Evolutionary conservation across 495 filamentous ascomycete genomes (phyloP), one percentile per base, ranked within the genome.

Genomic region (Choiromyces venosus): DNA sequence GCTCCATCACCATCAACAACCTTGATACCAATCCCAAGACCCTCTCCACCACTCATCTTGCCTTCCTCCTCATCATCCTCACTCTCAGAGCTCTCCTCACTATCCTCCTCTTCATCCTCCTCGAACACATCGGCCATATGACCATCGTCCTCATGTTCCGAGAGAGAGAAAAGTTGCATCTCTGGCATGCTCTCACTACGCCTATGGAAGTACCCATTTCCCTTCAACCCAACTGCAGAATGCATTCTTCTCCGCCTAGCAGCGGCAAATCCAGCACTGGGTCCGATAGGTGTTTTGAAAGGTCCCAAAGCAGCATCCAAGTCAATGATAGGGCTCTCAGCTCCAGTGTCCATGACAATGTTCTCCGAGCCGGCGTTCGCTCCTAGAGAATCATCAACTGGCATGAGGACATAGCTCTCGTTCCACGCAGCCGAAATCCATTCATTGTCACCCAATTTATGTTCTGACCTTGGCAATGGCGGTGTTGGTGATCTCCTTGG

Each of bases 221-320:
- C 90, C 70, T 90, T 91, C 80, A 89, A 83, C 4, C 87, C 86
- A 67, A 91, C 92, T 80, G 93, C 92, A 78, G 94, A 97, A 83
- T 99, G 96, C 85, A 99, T 89, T 73, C 91, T 88, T 76, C 90
- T 90, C 71, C 90, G 91, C 67, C 88, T 86, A 25, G 86, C 83
- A 18, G 87, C 89, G 37, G 87, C 88, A 67, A 86, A 88, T 61
- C 84, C 86, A 21, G 86, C 81, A 75, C 87, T 87, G 68, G 82
- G 84, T 76, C 85, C 86, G 73, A 87, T 84, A 5, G 93, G 92
- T 1, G 92, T 94, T 79, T 95, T 93, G 83, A 96, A 96, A 0
- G 95, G 93, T 3, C 92, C 92, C 16, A 99, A 85, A n/a, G 94
- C 95, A 44, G 94, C 95, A 85, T 99, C 95, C 56, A 99, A 85